Evolutionary conservation across 2,329 filamentous ascomycete genomes (phyloP), one percentile per base, ranked within the genome.

Genomic region (Beauveria brongniartii): DNA sequence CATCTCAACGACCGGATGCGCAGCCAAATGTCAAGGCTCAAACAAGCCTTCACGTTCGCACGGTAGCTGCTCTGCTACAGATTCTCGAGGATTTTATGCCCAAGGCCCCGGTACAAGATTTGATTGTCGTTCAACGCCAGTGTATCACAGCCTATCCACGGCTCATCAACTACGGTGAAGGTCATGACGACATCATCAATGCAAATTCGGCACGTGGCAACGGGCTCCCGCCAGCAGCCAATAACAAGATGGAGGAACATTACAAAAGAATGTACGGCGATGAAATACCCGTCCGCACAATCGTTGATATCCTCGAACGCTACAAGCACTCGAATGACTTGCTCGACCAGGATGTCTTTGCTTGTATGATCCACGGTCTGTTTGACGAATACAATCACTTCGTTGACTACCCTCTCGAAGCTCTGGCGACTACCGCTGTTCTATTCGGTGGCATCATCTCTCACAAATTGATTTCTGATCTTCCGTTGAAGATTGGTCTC

Each of bases 351-450:
- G 94, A 99, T 71, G 83, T 97, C 7, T 99, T 99, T 71, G 90
- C 93, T 16, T 97, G 93, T 76, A 99, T 99, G 92, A 96, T 99
- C 41, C 92, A 97, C 69, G 94, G 94, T 1, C 79, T 99, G 4
- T 97, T 99, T 68, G 94, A 99, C 68, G 94, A 99, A 76, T 99
- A 97, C 72, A 88, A 88, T 60, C 95, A 96, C 70, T 99, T 97
- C 71, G 85, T 89, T 46, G 92, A 95, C 69, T 99, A 99, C 72
- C 95, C 95, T 0, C 80, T 97, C n/a, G 93, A 97, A 70, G 94
- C 94, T 6, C 78, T 99, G 55, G 93, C 93, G 8, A 97, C 93
- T 12, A 99, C 94, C 0, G 93, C 94, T 4, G 92, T 99, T 10
- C 82, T 99, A 30, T 99, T 99, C 71, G 94, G 94, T 60, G 94